Base-by-base conservation (phyloP, 495 filamentous ascomycete species). In the Penicillium paradoxum region DNA sequence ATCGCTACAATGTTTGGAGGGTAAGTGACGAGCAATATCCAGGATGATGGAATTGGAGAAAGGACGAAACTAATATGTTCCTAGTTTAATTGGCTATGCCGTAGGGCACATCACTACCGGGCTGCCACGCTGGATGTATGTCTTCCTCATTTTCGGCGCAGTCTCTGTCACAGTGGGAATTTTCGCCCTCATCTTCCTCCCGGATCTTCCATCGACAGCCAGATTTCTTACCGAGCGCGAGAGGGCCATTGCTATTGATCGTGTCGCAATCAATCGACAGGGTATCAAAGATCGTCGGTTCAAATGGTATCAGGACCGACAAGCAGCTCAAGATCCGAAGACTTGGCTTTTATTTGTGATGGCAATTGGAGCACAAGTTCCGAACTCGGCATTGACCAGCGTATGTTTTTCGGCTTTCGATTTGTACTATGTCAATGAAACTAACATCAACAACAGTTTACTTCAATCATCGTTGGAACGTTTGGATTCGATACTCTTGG, bases 1-100 rank as follows among this genome's bases (percentile, higher is more conserved):
- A 68, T 82, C 10, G 78, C 75, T 1, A 75, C 74, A 7, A 80
- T 82, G 64, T 78, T 78, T 41, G 80, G 80, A 19, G 78, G 79
- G 67, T 70, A 36, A 58, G 64, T 45, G 15, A 3, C 1, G 5
- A 47, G 1, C 17, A 36, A 14, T 14, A 14, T 8, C 6, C 10
- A 11, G 4, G 10, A 32, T 32, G 6, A 8, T 32, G 6, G 2
- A 2, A 32, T n/a, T 24, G 1, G 13, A 13, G 2, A 22, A n/a
- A 2, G 29, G 8, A 33, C 4, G 7, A 24, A n/a, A 15, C 45
- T 54, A 8, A 46, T 9, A 2, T 0, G 60, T 60, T 0, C 75
- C 3, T 75, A 4, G 48, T 3, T 60, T 84, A 0, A 66, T 83
- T 18, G 79, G 75, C 13, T 83, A 82, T 45, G 81, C 79, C 19